These are phyloP conservation scores for Salix arbutifolia DNA, from an alignment of 345 rosid genomes.

Conservation along the genomic window DNA sequence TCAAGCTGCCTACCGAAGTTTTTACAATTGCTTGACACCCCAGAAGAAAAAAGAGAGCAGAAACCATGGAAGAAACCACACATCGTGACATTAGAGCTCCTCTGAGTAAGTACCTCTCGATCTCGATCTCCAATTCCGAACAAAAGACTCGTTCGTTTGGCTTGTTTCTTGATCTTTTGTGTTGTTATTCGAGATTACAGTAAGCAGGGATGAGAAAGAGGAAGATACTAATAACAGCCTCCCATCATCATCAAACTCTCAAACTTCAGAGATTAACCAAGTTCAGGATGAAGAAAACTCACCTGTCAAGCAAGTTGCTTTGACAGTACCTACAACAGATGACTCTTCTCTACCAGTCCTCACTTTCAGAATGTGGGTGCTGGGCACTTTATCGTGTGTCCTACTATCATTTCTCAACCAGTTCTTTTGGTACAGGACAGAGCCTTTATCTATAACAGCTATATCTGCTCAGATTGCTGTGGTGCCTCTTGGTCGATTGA, in stretches of 20 bases:
- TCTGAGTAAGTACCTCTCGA: constrained; percentile 34
- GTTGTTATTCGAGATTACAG: constrained; percentile 14
- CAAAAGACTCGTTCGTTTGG: not conserved
- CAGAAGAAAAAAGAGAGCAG: not conserved
- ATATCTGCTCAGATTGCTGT: constrained; percentile 96
- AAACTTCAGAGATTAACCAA: constrained; percentile 8
- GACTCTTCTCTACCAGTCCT: constrained; percentile 80
- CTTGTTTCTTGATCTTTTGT: not conserved
- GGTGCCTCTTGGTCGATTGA: constrained; percentile 80
- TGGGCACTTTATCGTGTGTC: constrained; percentile 70
- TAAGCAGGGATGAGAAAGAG: constrained; percentile 11
- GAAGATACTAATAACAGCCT: constrained; percentile 1
- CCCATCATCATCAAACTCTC: constrained; percentile 1
- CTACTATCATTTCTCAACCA: constrained; percentile 84
- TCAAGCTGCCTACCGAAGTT: no score
- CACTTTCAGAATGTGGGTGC: constrained; percentile 92
- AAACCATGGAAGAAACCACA: constrained; percentile 36
- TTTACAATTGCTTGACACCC: no score
- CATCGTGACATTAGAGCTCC: constrained; percentile 39
- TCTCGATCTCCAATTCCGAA: not conserved
- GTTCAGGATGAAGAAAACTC: constrained; percentile 52
- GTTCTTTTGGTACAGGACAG: constrained; percentile 94
- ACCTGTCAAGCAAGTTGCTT: constrained; percentile 81
- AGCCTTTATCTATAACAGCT: constrained; percentile 86
- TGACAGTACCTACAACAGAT: constrained; percentile 82